Base-by-base conservation (phyloP, 768 basidiomycete species). In the Rhizopogon vesiculosus region DNA sequence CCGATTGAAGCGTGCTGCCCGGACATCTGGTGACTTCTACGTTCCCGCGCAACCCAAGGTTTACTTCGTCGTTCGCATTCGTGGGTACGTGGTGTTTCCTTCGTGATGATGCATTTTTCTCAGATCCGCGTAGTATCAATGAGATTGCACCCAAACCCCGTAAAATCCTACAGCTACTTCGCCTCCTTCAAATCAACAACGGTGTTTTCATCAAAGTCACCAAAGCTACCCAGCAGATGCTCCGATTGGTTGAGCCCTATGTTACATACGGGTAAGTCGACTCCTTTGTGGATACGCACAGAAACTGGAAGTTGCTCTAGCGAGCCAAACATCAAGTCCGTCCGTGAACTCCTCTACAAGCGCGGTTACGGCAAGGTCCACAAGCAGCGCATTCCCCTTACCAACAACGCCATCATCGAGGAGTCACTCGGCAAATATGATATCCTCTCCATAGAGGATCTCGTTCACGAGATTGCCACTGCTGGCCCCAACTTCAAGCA, bases 401-500 rank as follows among this genome's bases (percentile, higher is more conserved):
- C 87, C 65, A 93, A 91, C 80, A 99, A 99, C 77, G 79, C 83
- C 57, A 80, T 97, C 76, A 96, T 98, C 66, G 97, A 99, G 77
- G 77, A 83, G 66, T 68, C 79, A 38, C 93, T 99, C 60, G 91
- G 93, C 73, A 89, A 96, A 74, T 89, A 83, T 76, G 91, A 96
- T 72, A 95, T 98, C 73, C 87, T 99, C 70, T 98, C 87, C 62
- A 84, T 98, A 57, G 96, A 98, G 73, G 96, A 98, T 73, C 84
- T 99, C 61, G 89, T 98, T 53, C 94, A 98, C 78, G 97, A 98
- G 77, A 94, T 99, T 67, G 78, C 84, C 74, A 95, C 90, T 56
- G 85, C 86, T 56, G 97, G 97, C 67, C 96, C 97, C 68, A 93
- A 98, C 82, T 99, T 99, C 85, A 98, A 98, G 80, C 93, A 97